Percentiles rank a stretch among this genome's conserved stretches.
Conservation (phyloP, 1,139 yeast genomes). For the Taphrina betulina region DNA sequence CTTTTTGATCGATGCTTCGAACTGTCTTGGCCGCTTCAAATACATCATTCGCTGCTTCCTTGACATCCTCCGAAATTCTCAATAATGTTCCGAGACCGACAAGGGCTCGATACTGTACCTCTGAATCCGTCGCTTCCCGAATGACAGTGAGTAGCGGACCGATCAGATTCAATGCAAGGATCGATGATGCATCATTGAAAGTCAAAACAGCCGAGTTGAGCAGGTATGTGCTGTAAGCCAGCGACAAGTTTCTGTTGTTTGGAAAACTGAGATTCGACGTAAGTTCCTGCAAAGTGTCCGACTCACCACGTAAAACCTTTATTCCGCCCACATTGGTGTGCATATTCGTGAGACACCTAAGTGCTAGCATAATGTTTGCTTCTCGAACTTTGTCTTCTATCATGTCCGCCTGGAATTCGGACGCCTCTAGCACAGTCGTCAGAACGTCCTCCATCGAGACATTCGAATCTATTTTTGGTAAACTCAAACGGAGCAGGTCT, state of each 20-base stretch:
- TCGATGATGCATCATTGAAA: slow-evolving; percentile 40
- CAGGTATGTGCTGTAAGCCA: slow-evolving; percentile 56
- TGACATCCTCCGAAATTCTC: slow-evolving; percentile 24
- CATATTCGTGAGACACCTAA: slow-evolving; percentile 38
- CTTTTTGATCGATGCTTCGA: background rate
- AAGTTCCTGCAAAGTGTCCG: slow-evolving; percentile 1
- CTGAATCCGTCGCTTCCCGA: slow-evolving; percentile 45
- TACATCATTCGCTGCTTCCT: slow-evolving; percentile 28
- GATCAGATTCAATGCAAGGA: slow-evolving; percentile 31
- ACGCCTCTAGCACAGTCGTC: slow-evolving; percentile 1
- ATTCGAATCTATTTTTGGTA: slow-evolving; percentile 47
- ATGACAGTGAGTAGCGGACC: slow-evolving; percentile 30
- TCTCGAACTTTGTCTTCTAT: slow-evolving; percentile 18
- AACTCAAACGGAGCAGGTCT: slow-evolving; percentile 56
- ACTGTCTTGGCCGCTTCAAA: slow-evolving; percentile 15
- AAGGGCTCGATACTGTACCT: slow-evolving; percentile 57
- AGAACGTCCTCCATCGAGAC: slow-evolving; percentile 22
- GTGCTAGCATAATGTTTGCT: slow-evolving; percentile 38
- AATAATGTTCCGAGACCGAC: slow-evolving; percentile 55
- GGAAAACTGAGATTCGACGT: slow-evolving; percentile 7
- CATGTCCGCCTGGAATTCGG: slow-evolving; percentile 1
- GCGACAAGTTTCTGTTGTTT: slow-evolving; percentile 37
- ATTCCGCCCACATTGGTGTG: slow-evolving; percentile 22
- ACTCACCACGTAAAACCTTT: background rate
- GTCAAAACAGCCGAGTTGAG: slow-evolving; percentile 52